Conservation (phyloP, 1,284 basidiomycete genomes). For the Sphaerobolus stellatus region DNA sequence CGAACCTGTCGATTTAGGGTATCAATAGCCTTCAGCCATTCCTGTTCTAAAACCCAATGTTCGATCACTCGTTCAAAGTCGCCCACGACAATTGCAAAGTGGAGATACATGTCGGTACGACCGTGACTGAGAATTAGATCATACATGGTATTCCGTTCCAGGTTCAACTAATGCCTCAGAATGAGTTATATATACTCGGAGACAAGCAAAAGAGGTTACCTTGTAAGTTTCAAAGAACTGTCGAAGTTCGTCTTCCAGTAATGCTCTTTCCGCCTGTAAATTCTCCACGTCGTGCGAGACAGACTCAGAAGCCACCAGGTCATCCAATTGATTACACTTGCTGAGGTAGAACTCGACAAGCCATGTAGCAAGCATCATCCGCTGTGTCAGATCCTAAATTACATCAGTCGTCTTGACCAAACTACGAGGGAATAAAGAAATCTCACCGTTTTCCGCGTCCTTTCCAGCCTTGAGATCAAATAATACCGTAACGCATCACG, state of each 20-base stretch:
- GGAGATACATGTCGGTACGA: slow-evolving; percentile 87
- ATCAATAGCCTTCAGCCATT: slow-evolving; percentile 90
- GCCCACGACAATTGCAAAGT: slow-evolving; percentile 82
- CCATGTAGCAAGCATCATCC: slow-evolving; percentile 99
- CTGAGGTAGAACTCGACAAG: slow-evolving; percentile 95
- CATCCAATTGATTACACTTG: slow-evolving; percentile 96
- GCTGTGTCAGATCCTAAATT: slow-evolving; percentile 80
- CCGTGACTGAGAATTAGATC: slow-evolving; percentile 94
- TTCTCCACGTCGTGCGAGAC: slow-evolving; percentile 86
- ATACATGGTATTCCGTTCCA: slow-evolving; percentile 85
- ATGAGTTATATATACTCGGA: background rate
- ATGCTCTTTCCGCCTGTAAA: slow-evolving; percentile 73
- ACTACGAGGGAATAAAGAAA: background rate
- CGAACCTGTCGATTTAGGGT: slow-evolving; percentile 82
- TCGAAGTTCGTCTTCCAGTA: slow-evolving; percentile 90
- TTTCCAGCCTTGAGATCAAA: slow-evolving; percentile 83
- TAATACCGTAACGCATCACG: slow-evolving; percentile 93
- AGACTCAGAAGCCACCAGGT: slow-evolving; percentile 81
- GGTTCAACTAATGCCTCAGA: slow-evolving; percentile 55
- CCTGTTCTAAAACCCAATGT: slow-evolving; percentile 88
- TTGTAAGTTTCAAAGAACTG: slow-evolving; percentile 94
- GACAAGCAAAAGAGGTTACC: slow-evolving; percentile 39
- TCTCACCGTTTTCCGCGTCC: slow-evolving; percentile 73
- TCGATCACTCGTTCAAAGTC: slow-evolving; percentile 88
- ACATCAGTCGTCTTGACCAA: background rate